A percentile compares a stretch with the other conserved stretches of the same genome.
These are phyloP conservation scores for Brassica incana DNA, from an alignment of 345 rosid species.

Conservation along the genomic window DNA sequence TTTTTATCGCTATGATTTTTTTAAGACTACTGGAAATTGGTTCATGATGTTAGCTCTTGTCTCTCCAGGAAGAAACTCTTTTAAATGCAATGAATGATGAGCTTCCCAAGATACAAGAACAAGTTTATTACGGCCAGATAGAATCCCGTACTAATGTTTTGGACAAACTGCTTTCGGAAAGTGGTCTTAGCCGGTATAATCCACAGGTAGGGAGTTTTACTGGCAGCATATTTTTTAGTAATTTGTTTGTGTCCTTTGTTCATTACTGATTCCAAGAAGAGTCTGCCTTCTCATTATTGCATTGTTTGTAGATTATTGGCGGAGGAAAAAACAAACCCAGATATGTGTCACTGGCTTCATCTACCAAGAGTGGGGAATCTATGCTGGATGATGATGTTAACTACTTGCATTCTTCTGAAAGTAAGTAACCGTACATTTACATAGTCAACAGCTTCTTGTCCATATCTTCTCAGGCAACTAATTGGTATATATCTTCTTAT, in stretches of 20 bases:
- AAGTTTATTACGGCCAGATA: constrained; percentile 91
- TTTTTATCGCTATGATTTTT: too few species aligned
- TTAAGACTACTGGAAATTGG: constrained; percentile 10
- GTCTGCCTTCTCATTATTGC: constrained; percentile 24
- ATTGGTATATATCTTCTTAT: constrained; percentile 30
- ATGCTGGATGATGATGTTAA: constrained; percentile 60
- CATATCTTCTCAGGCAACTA: constrained; percentile 23
- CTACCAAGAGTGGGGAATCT: constrained; percentile 56
- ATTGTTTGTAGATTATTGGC: constrained; percentile 59
- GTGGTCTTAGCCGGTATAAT: constrained; percentile 87
- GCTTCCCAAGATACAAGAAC: constrained; percentile 91
- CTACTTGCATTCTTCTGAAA: constrained; percentile 83
- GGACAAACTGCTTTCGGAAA: constrained; percentile 85
- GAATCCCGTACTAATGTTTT: constrained; percentile 78
- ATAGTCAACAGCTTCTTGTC: constrained; percentile 16
- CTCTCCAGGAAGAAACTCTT: constrained; percentile 72
- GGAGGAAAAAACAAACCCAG: constrained; percentile 66
- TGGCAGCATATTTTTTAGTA: constrained; percentile 16
- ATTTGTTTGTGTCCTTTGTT: constrained; percentile 2
- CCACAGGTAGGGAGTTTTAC: constrained; percentile 62
- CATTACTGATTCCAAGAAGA: constrained; percentile 15
- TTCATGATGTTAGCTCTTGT: constrained; percentile 31
- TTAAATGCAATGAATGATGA: constrained; percentile 93
- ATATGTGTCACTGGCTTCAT: constrained; percentile 67
- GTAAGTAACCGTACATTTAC: constrained; percentile 52